Conservation (phyloP, 169 alveolate species). For the Plasmodium fragile region DNA sequence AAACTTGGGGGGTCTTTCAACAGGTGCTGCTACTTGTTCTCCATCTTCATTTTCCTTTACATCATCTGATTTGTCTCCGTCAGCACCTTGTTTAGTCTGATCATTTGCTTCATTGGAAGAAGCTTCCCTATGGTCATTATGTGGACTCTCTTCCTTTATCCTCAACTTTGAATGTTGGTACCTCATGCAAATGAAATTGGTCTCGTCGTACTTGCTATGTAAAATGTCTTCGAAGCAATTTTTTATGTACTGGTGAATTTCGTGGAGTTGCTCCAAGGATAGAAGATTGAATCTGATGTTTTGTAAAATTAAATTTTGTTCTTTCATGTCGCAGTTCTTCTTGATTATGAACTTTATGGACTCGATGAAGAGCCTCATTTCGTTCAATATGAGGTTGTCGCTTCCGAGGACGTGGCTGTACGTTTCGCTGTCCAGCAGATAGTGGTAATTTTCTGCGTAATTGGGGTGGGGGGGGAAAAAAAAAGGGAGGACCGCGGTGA, state of each 20-base stretch:
- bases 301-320: slow-evolving; percentile 29
- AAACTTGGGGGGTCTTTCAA: neutral
- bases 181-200: slow-evolving; percentile 55
- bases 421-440: slow-evolving; percentile 30
- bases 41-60: neutral
- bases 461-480: neutral
- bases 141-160: neutral
- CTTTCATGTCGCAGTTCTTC: slow-evolving; percentile 41
- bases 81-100: neutral
- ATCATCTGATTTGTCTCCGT: neutral
- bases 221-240: slow-evolving; percentile 61
- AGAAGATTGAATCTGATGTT: slow-evolving; percentile 38
- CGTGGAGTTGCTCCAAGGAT: slow-evolving; percentile 27
- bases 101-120: neutral
- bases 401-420: slow-evolving; percentile 31
- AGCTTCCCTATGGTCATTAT: neutral
- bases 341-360: slow-evolving; percentile 46
- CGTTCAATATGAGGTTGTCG: slow-evolving; percentile 54
- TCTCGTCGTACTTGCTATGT: slow-evolving; percentile 38
- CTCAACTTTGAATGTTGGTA: neutral
- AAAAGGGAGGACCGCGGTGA: neutral
- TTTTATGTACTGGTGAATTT: slow-evolving; percentile 22
- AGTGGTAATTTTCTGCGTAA: slow-evolving; percentile 25
- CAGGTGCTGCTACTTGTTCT: neutral
- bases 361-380: slow-evolving; percentile 59